These are phyloP conservation scores for Candida sakaeoensis DNA, from an alignment of 805 yeast species.

Conservation along the genomic window DNA sequence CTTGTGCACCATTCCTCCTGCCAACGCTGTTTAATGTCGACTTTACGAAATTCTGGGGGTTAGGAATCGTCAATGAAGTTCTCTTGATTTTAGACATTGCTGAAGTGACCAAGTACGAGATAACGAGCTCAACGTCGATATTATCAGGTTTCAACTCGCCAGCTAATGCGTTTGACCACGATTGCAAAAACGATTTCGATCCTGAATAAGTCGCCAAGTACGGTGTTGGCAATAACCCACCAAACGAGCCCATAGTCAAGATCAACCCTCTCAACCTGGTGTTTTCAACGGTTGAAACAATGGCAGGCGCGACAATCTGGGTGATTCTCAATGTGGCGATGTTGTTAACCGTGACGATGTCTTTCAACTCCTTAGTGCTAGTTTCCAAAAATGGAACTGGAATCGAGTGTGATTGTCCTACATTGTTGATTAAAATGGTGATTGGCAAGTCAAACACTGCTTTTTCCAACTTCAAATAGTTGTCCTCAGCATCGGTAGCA, in stretches of 20 bases:
- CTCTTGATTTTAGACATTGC: conserved; percentile 93
- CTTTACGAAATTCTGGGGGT: conserved; percentile 74
- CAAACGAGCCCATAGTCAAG: conserved; percentile 94
- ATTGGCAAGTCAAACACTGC: conserved; percentile 54
- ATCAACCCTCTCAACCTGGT: conserved; percentile 64
- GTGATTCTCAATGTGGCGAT: conserved; percentile 82
- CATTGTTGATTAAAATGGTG: conserved; percentile 82
- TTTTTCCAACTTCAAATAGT: conserved; percentile 50
- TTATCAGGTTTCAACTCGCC: conserved; percentile 69
- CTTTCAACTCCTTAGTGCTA: conserved; percentile 63
- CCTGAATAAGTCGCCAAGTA: conserved; percentile 92
- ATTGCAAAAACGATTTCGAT: conserved; percentile 90
- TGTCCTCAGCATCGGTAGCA: conserved; percentile 53
- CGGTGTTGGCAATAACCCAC: conserved; percentile 92
- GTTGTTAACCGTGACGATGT: conserved; percentile 83
- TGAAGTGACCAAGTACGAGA: conserved; percentile 88
- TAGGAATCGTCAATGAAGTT: conserved; percentile 73
- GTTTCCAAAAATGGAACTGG: conserved; percentile 93
- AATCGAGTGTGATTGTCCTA: conserved; percentile 90
- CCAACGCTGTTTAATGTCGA: conserved; percentile 69
- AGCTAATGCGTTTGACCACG: conserved; percentile 86
- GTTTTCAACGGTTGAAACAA: conserved; percentile 48
- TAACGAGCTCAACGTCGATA: conserved; percentile 80
- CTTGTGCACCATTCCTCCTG: conserved; percentile 89
- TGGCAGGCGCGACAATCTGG: conserved; percentile 70